These are phyloP conservation scores for Aspergillus uvarum DNA, from an alignment of 2,329 filamentous ascomycete genomes.

Conservation along the genomic window DNA sequence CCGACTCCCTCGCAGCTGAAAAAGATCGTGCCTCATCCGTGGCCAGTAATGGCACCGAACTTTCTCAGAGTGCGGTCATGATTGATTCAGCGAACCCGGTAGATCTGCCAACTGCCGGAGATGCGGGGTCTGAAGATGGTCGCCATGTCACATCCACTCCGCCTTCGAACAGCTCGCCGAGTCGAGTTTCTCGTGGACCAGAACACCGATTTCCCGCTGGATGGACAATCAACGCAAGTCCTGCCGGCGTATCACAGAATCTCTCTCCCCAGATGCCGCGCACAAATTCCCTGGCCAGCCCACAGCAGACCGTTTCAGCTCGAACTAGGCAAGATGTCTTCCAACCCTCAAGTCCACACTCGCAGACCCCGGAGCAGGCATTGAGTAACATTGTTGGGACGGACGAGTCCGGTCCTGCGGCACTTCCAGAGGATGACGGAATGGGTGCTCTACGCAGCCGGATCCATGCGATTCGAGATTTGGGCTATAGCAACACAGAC, in stretches of 20 bases:
- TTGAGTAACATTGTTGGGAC: slow-evolving; percentile 9
- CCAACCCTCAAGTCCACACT: background rate
- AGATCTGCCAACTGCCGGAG: slow-evolving; percentile 14
- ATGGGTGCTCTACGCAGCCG: slow-evolving; percentile 66
- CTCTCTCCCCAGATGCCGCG: background rate
- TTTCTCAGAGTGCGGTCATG: slow-evolving; percentile 10
- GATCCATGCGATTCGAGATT: slow-evolving; percentile 68
- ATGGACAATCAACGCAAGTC: background rate
- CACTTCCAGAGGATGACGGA: slow-evolving; percentile 74
- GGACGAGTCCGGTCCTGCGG: slow-evolving; percentile 21
- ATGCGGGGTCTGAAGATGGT: slow-evolving; percentile 25
- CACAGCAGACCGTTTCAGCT: background rate
- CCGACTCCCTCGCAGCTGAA: slow-evolving; percentile 24
- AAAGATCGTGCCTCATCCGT: slow-evolving; percentile 21
- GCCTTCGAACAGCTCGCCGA: slow-evolving; percentile 17
- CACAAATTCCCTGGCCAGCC: background rate
- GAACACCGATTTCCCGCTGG: background rate
- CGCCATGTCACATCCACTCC: slow-evolving; percentile 18
- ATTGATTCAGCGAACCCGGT: slow-evolving; percentile 7
- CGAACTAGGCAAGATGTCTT: slow-evolving; percentile 1
- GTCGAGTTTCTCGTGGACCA: slow-evolving; percentile 2
- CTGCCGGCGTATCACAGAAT: background rate
- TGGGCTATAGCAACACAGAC: slow-evolving; percentile 57
- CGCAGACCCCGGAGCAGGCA: background rate
- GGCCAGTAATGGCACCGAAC: slow-evolving; percentile 15